Evolutionary conservation across 169 alveolate genomes (phyloP), one percentile per base, ranked within the genome.

Genomic region (Plasmodium gaboni): DNA sequence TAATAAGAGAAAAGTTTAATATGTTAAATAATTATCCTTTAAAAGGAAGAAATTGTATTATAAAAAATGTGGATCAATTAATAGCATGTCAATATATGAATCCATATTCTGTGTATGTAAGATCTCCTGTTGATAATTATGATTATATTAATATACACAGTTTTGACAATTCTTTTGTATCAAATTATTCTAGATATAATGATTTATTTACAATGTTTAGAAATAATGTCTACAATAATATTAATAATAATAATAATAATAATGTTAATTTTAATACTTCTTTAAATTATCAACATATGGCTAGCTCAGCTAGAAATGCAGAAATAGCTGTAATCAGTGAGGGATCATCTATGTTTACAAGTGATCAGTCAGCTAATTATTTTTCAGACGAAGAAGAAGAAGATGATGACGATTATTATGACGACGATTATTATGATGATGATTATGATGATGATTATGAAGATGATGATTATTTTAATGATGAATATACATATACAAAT

Each of bases 1-100:
- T 86, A 71, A 26, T 70, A 12, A 69, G 92, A 70, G 78, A 70
- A 86, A 69, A 73, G 17, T 86, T 46, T 48, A 86, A 86, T 65
- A 19, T 71, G n/a, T 44, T 86, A 67, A 70, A 86, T 59, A 59
- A 55, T 59, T 59, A 26, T 13, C 74, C 70, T 26, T 64, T 86
- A 10, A 86, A 86, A 60, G 92, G 92, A 38, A 86, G 87, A 71
- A 70, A 86, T 46, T 70, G 87, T 7, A 86, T 70, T n/a, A 86
- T 86, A 17, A 86, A 86, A 61, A 71, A 60, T 48, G 50, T 86
- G 8, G 74, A 86, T 65, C 68, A 70, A 6, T 26, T 78, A 42
- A 64, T 48, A 28, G 67, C 53, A 24, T 78, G 89, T 46, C 65
- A 38, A 44, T 78, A 46, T 57, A 44, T 64, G 53, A 78, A 78